These are phyloP conservation scores for Sinapis alba DNA, from an alignment of 441 rosid genomes.

Conservation along the genomic window DNA sequence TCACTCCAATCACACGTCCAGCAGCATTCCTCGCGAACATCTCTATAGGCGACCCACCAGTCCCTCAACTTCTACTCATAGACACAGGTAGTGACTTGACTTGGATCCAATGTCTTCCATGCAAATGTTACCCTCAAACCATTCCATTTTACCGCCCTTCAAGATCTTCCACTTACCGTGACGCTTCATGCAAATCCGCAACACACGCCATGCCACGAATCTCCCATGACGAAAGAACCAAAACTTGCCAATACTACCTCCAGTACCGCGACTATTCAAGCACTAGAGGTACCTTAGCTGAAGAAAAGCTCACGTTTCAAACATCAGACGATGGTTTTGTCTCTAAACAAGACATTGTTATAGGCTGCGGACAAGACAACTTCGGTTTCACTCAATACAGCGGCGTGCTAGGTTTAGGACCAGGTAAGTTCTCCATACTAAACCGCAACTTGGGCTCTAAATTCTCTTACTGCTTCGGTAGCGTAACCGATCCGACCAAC, in stretches of 20 bases:
- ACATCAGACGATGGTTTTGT: constrained; percentile 44
- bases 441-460: constrained; percentile 34
- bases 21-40: constrained; percentile 45
- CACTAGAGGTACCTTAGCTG: constrained; percentile 43
- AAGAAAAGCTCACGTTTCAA: constrained; percentile 48
- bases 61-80: constrained; percentile 50
- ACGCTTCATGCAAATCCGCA: constrained; percentile 39
- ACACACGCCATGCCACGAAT: constrained; percentile 36
- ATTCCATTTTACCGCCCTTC: constrained; percentile 42
- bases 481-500: constrained; percentile 40
- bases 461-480: constrained; percentile 67
- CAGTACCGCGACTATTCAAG: constrained; percentile 33
- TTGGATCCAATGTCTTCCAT: constrained; percentile 62
- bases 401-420: constrained; percentile 58
- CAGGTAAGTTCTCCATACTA: constrained; percentile 36
- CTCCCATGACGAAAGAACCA: constrained; percentile 18
- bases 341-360: constrained; percentile 21
- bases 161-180: constrained; percentile 52
- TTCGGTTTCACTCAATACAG: constrained; percentile 24
- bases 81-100: constrained; percentile 61
- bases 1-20: constrained; percentile 18
- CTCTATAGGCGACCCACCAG: constrained; percentile 56
- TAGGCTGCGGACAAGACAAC: constrained; percentile 52
- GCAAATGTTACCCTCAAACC: constrained; percentile 39
- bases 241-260: constrained; percentile 42